Evolutionary conservation across 768 basidiomycete genomes (phyloP), one percentile per base, ranked within the genome.

Genomic region (Thelephora ganbajun): DNA sequence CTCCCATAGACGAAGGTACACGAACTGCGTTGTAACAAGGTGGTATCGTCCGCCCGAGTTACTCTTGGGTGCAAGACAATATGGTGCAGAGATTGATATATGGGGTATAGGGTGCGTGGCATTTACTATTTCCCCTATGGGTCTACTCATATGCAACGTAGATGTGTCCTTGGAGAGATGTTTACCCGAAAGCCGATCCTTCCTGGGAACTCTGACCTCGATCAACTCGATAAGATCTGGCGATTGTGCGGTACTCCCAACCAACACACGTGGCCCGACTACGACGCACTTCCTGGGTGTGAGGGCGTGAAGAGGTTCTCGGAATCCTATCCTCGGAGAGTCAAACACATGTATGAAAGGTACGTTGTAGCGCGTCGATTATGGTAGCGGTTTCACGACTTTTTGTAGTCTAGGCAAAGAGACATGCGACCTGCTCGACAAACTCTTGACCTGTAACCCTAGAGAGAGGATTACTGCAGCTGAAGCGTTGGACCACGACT

Each of bases 121-220:
- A 1, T 22, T 18, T 9, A 30, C 9, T 93, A 60, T 56, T 35
- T 43, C 5, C 23, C 43, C 12, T 19, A 14, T 22, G 3, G 19
- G 35, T 45, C 50, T 33, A 52, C 43, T 1, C 39, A 9, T 9
- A 18, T 14, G 16, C 39, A 41, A 41, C 36, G 5, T 51, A 93
- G 90, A 6, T 96, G 94, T 62, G 88, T 97, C 23, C 69, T 98
- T n/a, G 94, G 85, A 26, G 96, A 99, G 64, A 97, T 98, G 90
- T 94, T 89, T 62, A 72, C 74, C 48, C 77, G 83, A 39, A 71
- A 76, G 47, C 93, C 94, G 0, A 91, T 99, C 48, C 71, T 98
- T 47, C 80, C 80, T 5, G 94, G 94, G 13, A 76, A 74, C 16
- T 82, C 85, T 9, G 96, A 99, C 55, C 65, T 91, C n/a, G 87